Evolutionary conservation across 1,284 basidiomycete species (phyloP).

Genomic region (Malassezia globosa): DNA sequence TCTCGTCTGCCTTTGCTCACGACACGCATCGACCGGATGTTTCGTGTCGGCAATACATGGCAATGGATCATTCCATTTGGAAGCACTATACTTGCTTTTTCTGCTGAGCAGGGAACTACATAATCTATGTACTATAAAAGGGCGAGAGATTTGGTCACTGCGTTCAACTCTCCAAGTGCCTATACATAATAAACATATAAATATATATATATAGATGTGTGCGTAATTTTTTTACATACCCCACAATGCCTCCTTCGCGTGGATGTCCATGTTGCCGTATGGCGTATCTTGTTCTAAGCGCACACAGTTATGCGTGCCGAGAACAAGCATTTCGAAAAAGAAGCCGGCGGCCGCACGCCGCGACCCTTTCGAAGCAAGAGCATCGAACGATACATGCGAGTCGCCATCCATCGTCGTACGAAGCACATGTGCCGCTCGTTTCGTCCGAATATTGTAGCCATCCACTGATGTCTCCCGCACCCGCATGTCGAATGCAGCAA

Average conservation of each 20-base stretch:
- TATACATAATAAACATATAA: background rate
- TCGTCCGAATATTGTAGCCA: slow-evolving; percentile 48
- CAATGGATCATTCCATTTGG: slow-evolving; percentile 13
- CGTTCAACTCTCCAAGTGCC: background rate
- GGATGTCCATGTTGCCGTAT: slow-evolving; percentile 64
- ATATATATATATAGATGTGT: no score
- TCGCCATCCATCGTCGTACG: slow-evolving; percentile 29
- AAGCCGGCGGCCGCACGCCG: slow-evolving; percentile 83
- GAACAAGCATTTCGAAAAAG: slow-evolving; percentile 91
- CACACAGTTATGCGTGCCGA: slow-evolving; percentile 81
- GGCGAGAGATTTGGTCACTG: background rate
- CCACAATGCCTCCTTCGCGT: slow-evolving; percentile 65
- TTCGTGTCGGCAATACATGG: background rate
- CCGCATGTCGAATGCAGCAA: slow-evolving; percentile 69
- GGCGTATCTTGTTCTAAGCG: slow-evolving; percentile 59
- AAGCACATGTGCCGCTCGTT: slow-evolving; percentile 22
- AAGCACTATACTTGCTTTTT: background rate
- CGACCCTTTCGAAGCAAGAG: slow-evolving; percentile 67
- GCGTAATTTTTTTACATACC: slow-evolving; percentile 6
- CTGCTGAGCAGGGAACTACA: background rate
- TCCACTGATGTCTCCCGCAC: slow-evolving; percentile 47
- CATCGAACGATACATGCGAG: slow-evolving; percentile 55
- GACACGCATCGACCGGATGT: slow-evolving; percentile 8
- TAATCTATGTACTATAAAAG: slow-evolving; percentile 1
- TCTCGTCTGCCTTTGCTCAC: slow-evolving; percentile 11